Conservation (phyloP, 2,329 filamentous ascomycete species). For the Neonectria faginata region DNA sequence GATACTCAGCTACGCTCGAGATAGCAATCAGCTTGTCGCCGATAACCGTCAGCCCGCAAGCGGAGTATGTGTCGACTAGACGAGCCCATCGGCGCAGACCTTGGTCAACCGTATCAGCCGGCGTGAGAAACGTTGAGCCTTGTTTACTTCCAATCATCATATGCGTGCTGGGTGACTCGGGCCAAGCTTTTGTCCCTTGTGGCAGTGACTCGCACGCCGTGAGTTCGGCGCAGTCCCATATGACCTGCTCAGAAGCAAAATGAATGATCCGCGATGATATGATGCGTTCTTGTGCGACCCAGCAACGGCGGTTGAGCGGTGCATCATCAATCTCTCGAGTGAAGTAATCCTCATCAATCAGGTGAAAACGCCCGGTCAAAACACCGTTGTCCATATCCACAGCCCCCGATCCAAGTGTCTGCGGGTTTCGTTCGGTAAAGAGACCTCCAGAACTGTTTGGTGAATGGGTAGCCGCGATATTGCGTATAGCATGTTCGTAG, state of each 20-base stretch:
- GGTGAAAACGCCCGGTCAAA: constrained; percentile 8
- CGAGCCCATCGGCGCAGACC: constrained; percentile 24
- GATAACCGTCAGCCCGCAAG: constrained; percentile 16
- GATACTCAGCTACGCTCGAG: constrained; percentile 21
- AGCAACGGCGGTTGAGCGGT: constrained; percentile 19
- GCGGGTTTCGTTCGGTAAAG: constrained; percentile 7
- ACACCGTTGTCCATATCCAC: constrained; percentile 4
- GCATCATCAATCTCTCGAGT: constrained; percentile 20
- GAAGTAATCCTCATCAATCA: constrained; percentile 21
- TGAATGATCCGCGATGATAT: constrained; percentile 29
- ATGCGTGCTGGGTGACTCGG: no score
- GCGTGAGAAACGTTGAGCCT: not conserved
- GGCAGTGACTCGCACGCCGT: constrained; percentile 10
- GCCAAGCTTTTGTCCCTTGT: constrained; percentile 4
- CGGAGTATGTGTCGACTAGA: constrained; percentile 28
- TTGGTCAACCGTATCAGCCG: constrained; percentile 2
- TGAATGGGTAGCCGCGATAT: constrained; percentile 20
- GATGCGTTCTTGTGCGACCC: constrained; percentile 31
- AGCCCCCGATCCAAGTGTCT: not conserved
- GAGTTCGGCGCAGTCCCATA: constrained; percentile 30
- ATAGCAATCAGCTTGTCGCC: constrained; percentile 29
- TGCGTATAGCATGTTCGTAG: constrained; percentile 22
- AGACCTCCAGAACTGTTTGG: constrained; percentile 16
- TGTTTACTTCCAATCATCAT: constrained; percentile 21
- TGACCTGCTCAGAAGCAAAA: constrained; percentile 25